Conservation (phyloP, 1,284 basidiomycete genomes). For the Heterobasidion annosum region DNA sequence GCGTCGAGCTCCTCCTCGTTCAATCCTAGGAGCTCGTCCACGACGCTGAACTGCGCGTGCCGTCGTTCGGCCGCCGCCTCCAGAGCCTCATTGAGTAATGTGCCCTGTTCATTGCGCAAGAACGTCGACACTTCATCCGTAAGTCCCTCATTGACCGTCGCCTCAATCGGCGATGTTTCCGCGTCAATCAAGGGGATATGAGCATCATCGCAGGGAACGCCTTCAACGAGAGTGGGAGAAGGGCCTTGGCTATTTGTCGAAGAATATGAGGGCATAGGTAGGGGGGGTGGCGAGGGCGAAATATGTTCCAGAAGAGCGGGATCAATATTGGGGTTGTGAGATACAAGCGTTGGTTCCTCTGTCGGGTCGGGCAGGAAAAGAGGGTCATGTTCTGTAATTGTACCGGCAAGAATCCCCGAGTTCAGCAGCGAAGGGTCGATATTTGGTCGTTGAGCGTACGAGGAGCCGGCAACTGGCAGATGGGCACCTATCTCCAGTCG, state of each 20-base stretch:
- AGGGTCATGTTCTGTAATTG: conserved; percentile 20
- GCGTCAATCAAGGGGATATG: conserved; percentile 10
- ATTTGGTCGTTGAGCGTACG: conserved; percentile 11
- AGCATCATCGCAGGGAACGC: conserved; percentile 13
- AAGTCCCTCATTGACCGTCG: conserved; percentile 42
- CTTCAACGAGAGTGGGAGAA: not conserved
- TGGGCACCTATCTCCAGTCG: not conserved
- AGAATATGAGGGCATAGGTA: conserved; percentile 3
- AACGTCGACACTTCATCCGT: conserved; percentile 60
- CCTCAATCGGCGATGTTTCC: conserved; percentile 26
- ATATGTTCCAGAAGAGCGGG: conserved; percentile 35
- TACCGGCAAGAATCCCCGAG: conserved; percentile 35
- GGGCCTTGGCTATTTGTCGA: not conserved
- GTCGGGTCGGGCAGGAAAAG: conserved; percentile 24
- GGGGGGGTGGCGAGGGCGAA: conserved; percentile 12
- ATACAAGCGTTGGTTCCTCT: conserved; percentile 11
- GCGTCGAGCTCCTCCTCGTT: conserved; percentile 92
- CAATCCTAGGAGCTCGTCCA: conserved; percentile 67
- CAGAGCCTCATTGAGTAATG: conserved; percentile 45
- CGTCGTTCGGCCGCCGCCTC: conserved; percentile 55
- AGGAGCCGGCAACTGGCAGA: not conserved
- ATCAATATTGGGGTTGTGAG: conserved; percentile 40
- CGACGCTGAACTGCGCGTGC: conserved; percentile 37
- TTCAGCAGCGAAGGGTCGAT: conserved; percentile 38
- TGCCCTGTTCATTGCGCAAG: conserved; percentile 48